Evolutionary conservation across 2,329 filamentous ascomycete genomes (phyloP).

Genomic region (Neofusicoccum kwambonambiense): DNA sequence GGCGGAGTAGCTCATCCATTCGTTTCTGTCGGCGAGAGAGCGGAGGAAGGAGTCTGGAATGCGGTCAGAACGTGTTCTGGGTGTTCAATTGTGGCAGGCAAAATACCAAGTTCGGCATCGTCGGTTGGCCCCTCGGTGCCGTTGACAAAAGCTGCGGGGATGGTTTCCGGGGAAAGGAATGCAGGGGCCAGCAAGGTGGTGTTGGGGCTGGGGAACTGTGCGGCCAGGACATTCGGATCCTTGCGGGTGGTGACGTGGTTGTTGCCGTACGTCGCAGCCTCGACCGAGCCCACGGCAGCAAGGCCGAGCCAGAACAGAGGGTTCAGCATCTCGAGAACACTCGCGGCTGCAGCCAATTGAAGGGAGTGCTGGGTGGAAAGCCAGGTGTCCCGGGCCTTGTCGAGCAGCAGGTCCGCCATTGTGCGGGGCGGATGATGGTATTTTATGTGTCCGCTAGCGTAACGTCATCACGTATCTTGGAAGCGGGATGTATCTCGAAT

Average conservation of each 20-base stretch:
- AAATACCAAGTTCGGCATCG: conserved; percentile 25
- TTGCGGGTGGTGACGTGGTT: conserved; percentile 29
- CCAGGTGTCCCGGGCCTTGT: neutral
- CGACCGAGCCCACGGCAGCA: neutral
- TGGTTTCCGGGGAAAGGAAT: conserved; percentile 29
- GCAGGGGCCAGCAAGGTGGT: conserved; percentile 32
- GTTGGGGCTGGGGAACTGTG: conserved; percentile 33
- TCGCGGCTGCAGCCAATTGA: neutral
- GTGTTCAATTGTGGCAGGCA: neutral
- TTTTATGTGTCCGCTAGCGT: neutral
- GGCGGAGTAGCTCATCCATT: conserved; percentile 31
- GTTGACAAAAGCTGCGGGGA: conserved; percentile 29
- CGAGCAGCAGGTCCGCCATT: neutral
- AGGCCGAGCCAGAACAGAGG: neutral
- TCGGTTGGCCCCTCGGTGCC: conserved; percentile 35
- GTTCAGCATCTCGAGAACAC: neutral
- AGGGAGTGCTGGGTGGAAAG: neutral
- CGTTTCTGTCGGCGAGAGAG: conserved; percentile 30
- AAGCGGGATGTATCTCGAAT: neutral
- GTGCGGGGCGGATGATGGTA: neutral
- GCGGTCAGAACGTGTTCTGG: neutral
- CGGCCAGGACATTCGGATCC: conserved; percentile 35
- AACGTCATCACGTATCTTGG: neutral
- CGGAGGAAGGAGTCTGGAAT: conserved; percentile 28
- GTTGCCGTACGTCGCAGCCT: conserved; percentile 27